Evolutionary conservation across 345 rosid genomes (phyloP).

Genomic region (Camelina laxa): DNA sequence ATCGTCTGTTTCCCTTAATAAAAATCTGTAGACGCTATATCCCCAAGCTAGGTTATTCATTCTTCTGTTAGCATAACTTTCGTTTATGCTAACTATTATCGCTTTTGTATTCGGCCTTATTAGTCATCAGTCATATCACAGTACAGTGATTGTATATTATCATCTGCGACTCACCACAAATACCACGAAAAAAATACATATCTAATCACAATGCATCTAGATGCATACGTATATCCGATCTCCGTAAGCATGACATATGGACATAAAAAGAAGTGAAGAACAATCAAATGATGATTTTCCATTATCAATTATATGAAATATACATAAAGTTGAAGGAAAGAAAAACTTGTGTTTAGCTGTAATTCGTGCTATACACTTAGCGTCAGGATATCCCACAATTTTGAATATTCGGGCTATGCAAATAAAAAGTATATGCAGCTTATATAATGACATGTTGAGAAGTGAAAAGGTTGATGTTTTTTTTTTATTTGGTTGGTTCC

Average conservation of each 20-base stretch:
- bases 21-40: neutral
- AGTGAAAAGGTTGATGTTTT: constrained; percentile 31
- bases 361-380: constrained; percentile 22
- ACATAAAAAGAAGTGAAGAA: neutral
- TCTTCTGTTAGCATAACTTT: neutral
- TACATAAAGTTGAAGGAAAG: neutral
- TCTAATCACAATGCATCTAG: neutral
- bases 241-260: neutral
- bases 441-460: constrained; percentile 39
- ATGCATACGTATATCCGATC: neutral
- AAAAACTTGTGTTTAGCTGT: constrained; percentile 16
- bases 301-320: neutral
- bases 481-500: constrained; percentile 51
- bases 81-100: neutral
- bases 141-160: neutral
- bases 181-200: neutral
- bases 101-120: neutral
- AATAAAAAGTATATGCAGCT: constrained; percentile 10
- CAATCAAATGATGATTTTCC: neutral
- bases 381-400: constrained; percentile 24
- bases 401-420: constrained; percentile 24
- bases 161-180: neutral
- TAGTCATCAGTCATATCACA: neutral
- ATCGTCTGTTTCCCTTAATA: neutral
- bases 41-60: neutral